Evolutionary conservation across 108 stramenopile genomes (phyloP), one percentile per base, ranked within the genome.

Genomic region (Schizochytrium sp.): DNA sequence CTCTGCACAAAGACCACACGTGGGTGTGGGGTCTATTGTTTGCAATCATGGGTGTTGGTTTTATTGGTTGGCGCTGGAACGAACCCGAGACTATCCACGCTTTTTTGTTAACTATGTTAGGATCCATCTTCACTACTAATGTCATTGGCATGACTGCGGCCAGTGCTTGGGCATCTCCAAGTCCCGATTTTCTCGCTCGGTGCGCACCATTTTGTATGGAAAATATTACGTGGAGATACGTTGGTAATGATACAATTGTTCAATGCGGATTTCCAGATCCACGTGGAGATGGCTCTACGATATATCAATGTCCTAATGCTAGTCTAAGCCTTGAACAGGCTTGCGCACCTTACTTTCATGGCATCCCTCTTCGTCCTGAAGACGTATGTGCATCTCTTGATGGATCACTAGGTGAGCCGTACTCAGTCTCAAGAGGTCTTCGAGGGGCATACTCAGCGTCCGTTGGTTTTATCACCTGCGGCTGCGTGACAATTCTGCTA

Each of bases 1-100:
- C 64, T 8, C 3, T 69, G 28, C 12, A 69, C 42, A 12, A 15
- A 7, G 64, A 69, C 42, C 64, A 44, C 19, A 28, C 12, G 0
- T 69, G 64, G 64, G 44, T 69, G 42, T 69, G 64, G 64, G 64
- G 64, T 8, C 64, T 69, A 38, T 44, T 69, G 42, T 69, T 69
- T 69, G 64, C 64, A 10, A 44, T 44, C 1, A 69, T 44, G 28
- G 64, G 64, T 7, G 42, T 69, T 8, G 40, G 8, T 44, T 69
- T 69, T 38, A 69, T 69, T 15, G 7, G 42, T 13, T 69, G 64
- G 64, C 64, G 64, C 64, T 69, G 64, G 64, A 44, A 44, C 1
- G 64, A 69, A 44, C 64, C 44, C 28, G 64, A 69, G 64, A 44
- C 44, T 69, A 38, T 69, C 5, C 64, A 69, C 64, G 64, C 64